These are phyloP conservation scores for Domatiomyces globalis DNA, from an alignment of 2,329 filamentous ascomycete species.

Conservation along the genomic window DNA sequence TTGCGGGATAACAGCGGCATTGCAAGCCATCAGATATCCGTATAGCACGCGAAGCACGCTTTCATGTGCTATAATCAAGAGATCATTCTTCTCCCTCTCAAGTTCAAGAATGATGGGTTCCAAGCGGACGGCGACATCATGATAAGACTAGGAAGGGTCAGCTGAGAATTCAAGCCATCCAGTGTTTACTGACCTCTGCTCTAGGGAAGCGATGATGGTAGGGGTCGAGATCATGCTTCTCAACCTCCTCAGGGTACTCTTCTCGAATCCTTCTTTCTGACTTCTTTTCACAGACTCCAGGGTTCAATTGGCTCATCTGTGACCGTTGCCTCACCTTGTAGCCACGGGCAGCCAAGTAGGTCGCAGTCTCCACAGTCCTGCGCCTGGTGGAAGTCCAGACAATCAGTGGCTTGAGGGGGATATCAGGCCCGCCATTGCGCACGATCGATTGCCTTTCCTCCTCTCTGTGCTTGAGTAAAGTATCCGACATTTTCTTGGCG, in stretches of 20 bases:
- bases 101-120: slow-evolving; percentile 96
- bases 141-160: slow-evolving; percentile 57
- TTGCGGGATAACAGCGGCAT: slow-evolving; percentile 82
- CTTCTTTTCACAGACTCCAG: slow-evolving; percentile 88
- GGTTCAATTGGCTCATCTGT: slow-evolving; percentile 95
- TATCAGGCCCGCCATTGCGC: slow-evolving; percentile 51
- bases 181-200: slow-evolving; percentile 54
- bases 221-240: slow-evolving; percentile 84
- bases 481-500: slow-evolving; percentile 71
- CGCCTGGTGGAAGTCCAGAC: slow-evolving; percentile 92
- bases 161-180: slow-evolving; percentile 2
- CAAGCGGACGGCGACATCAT: slow-evolving; percentile 91
- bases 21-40: slow-evolving; percentile 96
- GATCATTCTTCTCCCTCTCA: slow-evolving; percentile 88
- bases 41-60: slow-evolving; percentile 95
- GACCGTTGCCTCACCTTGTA: slow-evolving; percentile 82
- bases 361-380: slow-evolving; percentile 78
- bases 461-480: slow-evolving; percentile 68
- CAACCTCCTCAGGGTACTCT: slow-evolving; percentile 78
- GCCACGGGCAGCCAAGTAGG: slow-evolving; percentile 62
- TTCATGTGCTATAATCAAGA: slow-evolving; percentile 97
- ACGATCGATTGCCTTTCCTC: slow-evolving; percentile 59
- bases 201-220: slow-evolving; percentile 95
- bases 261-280: slow-evolving; percentile 66
- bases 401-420: slow-evolving; percentile 62